Evolutionary conservation across 306 rosid genomes (phyloP), one percentile per base, ranked within the genome.

Genomic region (Nissolia schottii): DNA sequence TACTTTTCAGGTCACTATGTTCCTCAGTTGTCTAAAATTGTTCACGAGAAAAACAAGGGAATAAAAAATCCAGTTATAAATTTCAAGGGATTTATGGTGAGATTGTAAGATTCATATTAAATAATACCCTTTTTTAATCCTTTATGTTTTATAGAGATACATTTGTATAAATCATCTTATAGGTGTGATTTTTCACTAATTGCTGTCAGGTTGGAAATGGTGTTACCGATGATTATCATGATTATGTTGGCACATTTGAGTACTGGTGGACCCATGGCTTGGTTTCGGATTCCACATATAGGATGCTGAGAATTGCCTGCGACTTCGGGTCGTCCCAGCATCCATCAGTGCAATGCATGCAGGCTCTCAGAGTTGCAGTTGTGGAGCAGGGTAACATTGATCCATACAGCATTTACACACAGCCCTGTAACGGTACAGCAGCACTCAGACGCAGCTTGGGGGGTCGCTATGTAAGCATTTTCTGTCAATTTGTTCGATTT

Each of bases 251-350:
- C 67, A 89, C 97, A 51, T 95, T 91, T 29, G 92, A 91, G 81
- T 91, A 89, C 61, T 89, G 99, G 99, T 95, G 99, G 96, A 87
- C 89, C 38, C 97, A 95, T 68, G 97, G 97, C 72, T 79, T 95
- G 88, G 80, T 95, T 67, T 95, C 99, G 1, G 99, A 95, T 91
- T 91, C 96, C 28, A 82, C 99, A 20, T 89, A 89, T 72, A 85
- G 68, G 19, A 29, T 59, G 61, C 88, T 95, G 35, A 79, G 72
- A 66, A 73, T 19, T 37, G 74, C 77, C 18, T 95, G 99, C 74
- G 85, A 91, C 59, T 81, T 64, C 49, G 90, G 85, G 7, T 85
- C 96, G 62, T 82, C 93, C 27, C 84, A 67, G 81, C 99, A 89
- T 79, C 99, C 96, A 59, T 77, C 97, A 63, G 28, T 27, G 18